Conservation (phyloP, 176 grass and related monocot genomes). For the Lolium rigidum region DNA sequence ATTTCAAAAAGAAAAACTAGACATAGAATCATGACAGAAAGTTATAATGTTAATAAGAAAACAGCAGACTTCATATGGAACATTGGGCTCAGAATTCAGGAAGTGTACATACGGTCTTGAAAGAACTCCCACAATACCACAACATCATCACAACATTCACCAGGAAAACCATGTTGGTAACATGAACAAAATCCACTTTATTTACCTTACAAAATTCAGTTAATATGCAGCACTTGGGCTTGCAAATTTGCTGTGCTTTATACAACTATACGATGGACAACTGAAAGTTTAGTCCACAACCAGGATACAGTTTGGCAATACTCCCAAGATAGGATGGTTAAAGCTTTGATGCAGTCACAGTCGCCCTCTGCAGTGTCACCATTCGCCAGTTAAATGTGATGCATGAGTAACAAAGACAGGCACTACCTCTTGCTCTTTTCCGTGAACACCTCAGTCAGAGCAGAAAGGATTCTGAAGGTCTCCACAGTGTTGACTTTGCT, state of each 20-base stretch:
- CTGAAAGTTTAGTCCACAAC: not conserved
- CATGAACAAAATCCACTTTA: too few relatives aligned
- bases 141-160: too few relatives aligned
- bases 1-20: too few relatives aligned
- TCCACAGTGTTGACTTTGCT: slow-evolving; percentile 50
- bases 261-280: not conserved
- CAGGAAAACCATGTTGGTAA: too few relatives aligned
- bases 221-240: not conserved
- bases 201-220: not conserved
- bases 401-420: not conserved
- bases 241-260: not conserved
- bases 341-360: not conserved
- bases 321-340: not conserved
- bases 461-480: not conserved
- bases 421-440: slow-evolving; percentile 6
- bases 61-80: too few relatives aligned
- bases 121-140: too few relatives aligned
- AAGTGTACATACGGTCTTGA: too few relatives aligned
- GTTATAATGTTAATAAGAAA: too few relatives aligned
- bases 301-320: not conserved
- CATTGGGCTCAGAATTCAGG: too few relatives aligned
- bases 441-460: not conserved
- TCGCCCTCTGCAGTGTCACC: not conserved
- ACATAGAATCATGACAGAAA: too few relatives aligned
- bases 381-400: not conserved